Conservation (phyloP, 495 filamentous ascomycete genomes). For the Cudoniella acicularis region DNA sequence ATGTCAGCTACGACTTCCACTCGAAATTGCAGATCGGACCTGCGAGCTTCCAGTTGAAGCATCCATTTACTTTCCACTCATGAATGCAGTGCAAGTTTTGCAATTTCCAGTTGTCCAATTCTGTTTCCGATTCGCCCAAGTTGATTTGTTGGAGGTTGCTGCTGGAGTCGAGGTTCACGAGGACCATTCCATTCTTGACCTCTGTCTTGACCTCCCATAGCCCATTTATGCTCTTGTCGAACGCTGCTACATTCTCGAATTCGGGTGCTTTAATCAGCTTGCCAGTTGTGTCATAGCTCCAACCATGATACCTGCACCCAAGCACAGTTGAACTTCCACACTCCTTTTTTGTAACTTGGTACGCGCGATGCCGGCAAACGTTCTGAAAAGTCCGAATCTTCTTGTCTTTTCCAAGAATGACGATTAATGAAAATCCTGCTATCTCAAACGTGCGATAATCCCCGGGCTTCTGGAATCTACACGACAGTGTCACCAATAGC, state of each 20-base stretch:
- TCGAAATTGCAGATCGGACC: no score
- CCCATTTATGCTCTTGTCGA: conserved; percentile 51
- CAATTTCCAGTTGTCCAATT: conserved; percentile 15
- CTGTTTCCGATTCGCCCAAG: conserved; percentile 1
- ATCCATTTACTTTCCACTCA: conserved; percentile 35
- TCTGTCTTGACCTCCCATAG: conserved; percentile 42
- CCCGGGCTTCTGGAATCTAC: conserved; percentile 42
- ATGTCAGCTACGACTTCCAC: no score
- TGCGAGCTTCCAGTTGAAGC: conserved; percentile 45
- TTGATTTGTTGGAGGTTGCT: conserved; percentile 17
- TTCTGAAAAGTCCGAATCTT: conserved; percentile 54
- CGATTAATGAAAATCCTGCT: conserved; percentile 45
- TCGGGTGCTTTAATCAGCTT: conserved; percentile 55
- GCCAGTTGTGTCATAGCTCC: conserved; percentile 55
- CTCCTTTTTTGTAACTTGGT: conserved; percentile 46
- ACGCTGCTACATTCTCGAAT: conserved; percentile 49
- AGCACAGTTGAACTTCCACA: conserved; percentile 47
- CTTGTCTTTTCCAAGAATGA: conserved; percentile 46
- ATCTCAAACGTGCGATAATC: conserved; percentile 45
- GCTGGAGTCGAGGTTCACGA: conserved; percentile 40
- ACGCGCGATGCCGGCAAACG: conserved; percentile 55
- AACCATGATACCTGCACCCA: conserved; percentile 59
- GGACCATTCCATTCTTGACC: conserved; percentile 35
- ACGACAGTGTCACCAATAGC: conserved; percentile 45
- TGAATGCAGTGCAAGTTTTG: conserved; percentile 2